Base-by-base conservation (phyloP, 345 rosid genomes). In the Pistacia vera region DNA sequence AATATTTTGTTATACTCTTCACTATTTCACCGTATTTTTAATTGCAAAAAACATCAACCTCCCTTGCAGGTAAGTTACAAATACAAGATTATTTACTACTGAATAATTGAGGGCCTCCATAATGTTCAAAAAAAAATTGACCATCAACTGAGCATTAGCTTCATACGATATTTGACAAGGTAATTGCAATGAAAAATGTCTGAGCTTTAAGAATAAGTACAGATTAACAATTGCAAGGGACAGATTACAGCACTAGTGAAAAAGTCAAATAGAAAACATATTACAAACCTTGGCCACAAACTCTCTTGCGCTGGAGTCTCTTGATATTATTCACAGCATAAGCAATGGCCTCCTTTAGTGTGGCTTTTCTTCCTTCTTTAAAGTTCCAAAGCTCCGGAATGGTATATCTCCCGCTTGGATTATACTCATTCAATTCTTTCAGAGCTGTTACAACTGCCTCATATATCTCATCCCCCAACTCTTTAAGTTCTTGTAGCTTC, bases 331-430 rank as follows among this genome's bases (percentile, higher is more conserved):
- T 83, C 30, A 85, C 71, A 30, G 90, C 80, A 83, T 77, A 86
- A 8, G 63, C 74, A 52, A 95, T 81, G 54, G 87, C 98, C 85
- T 95, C 97, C 78, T 95, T 95, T 68, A 93, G 74, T 2, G 97
- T 88, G 68, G 97, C 97, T 84, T 90, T 95, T 74, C 97, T 84
- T 22, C 77, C 75, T 65, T 83, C 89, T 75, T 90, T 95, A 63
- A 57, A 75, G 64, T 89, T 87, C 97, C 97, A 95, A 61, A 93
- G 88, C 82, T 80, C 93, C 0, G 86, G 72, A 63, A 83, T 68
- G 17, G 79, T 72, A 72, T 95, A 93, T 20, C 95, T 74, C 8
- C 97, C 97, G 38, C 98, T 95, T 25, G 91, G 86, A 76, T 92
- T 91, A 66, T 78, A 87, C 80, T 90, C 98, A 13, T 89, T 89